Conservation (phyloP, 352 stramenopile genomes). For the Globisporangium carolinianum region DNA sequence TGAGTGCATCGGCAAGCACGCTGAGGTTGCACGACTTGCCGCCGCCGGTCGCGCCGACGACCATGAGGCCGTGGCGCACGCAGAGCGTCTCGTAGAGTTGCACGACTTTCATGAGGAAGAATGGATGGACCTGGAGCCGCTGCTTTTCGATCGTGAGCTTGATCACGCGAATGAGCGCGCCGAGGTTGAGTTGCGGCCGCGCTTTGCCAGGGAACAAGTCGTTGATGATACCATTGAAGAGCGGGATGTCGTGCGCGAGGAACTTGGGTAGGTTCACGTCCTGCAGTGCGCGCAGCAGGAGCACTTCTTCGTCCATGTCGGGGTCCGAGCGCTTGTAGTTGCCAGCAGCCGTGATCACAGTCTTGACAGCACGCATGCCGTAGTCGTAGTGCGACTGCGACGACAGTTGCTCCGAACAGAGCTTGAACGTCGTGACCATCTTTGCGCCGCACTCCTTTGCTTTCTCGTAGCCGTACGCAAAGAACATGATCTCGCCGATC, state of each 20-base stretch:
- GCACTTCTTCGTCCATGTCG: constrained; percentile 90
- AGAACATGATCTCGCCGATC: constrained; percentile 97
- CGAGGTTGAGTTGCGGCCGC: constrained; percentile 88
- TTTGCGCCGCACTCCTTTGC: constrained; percentile 91
- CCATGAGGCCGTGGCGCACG: constrained; percentile 93
- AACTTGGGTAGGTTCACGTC: constrained; percentile 96
- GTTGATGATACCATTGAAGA: constrained; percentile 93
- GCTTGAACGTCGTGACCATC: constrained; percentile 95
- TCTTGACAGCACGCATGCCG: constrained; percentile 95
- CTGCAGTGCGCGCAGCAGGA: constrained; percentile 89
- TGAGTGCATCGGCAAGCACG: constrained; percentile 84
- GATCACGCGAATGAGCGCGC: constrained; percentile 74
- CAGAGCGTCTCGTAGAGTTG: constrained; percentile 94
- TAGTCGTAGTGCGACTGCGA: constrained; percentile 96
- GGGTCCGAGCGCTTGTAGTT: constrained; percentile 93
- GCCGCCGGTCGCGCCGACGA: constrained; percentile 90
- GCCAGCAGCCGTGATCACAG: constrained; percentile 90
- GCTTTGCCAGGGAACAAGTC: constrained; percentile 92
- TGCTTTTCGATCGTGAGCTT: constrained; percentile 84
- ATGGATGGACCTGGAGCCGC: constrained; percentile 82
- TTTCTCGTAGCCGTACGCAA: constrained; percentile 92
- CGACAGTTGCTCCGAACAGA: constrained; percentile 93
- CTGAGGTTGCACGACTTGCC: constrained; percentile 88
- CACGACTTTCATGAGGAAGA: constrained; percentile 91
- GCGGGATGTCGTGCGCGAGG: constrained; percentile 90